Evolutionary conservation across 169 alveolate genomes (phyloP).

Genomic region (Blepharisma undulans): DNA sequence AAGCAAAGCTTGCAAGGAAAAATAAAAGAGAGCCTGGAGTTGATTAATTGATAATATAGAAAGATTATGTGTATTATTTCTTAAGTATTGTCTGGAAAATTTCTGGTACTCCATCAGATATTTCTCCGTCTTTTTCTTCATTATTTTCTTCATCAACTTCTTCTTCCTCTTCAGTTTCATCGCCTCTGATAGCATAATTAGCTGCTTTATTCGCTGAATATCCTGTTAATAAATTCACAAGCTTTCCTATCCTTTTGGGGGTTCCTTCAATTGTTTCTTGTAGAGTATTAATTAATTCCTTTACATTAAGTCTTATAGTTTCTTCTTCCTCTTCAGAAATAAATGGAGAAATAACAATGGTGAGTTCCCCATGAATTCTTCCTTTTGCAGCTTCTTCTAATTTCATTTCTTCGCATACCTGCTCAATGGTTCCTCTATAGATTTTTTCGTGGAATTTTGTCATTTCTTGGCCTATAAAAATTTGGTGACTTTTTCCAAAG

Average conservation of each 20-base stretch:
- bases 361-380: conserved; percentile 68
- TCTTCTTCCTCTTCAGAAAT: not conserved
- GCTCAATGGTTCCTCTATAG: conserved; percentile 57
- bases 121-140: conserved; percentile 23
- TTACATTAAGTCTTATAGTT: not conserved
- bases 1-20: not conserved
- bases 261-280: not conserved
- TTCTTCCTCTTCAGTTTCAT: conserved; percentile 41
- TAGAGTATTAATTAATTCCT: not conserved
- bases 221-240: not conserved
- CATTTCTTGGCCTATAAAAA: conserved; percentile 66
- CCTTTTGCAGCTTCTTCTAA: conserved; percentile 46
- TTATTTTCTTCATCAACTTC: not conserved
- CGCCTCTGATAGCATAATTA: conserved; percentile 16
- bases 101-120: not conserved
- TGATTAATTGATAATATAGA: not conserved
- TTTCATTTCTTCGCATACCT: conserved; percentile 38
- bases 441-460: conserved; percentile 70
- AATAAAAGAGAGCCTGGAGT: not conserved
- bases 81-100: not conserved
- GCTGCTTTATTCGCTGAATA: not conserved
- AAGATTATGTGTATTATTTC: not conserved
- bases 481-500: conserved; percentile 59
- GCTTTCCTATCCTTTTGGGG: not conserved
- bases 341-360: conserved; percentile 66